Evolutionary conservation across 192 early-diverging fungal genomes (phyloP), one percentile per base, ranked within the genome.

Genomic region (Coemansia sp.): DNA sequence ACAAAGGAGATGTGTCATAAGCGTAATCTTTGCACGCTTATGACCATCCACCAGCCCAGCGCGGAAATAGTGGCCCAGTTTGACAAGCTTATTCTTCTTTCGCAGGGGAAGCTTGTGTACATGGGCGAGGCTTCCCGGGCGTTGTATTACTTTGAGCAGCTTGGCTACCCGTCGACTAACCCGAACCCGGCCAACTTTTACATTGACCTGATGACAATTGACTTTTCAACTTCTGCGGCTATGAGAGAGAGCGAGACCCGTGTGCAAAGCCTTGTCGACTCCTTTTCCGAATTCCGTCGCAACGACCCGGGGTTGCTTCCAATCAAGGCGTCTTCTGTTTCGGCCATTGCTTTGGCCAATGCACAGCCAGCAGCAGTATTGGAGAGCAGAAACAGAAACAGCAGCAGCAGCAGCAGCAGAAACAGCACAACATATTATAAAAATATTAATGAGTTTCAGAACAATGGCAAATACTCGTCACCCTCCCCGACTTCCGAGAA

Each of bases 31-130:
- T 90, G 92, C 38, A 86, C 94, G 6, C 71, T 97, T 16, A 89
- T 93, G 71, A 93, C 91, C 16, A 93, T 97, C 69, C 95, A 97
- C 72, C 94, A 95, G 74, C 95, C 95, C 2, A 85, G 89, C 37
- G 89, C 89, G 22, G 87, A 94, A 68, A 86, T 94, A 56, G 93
- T 90, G 62, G 77, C 81, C 20, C 69, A 88, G 46, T 95, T 96
- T 70, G 92, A 95, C 78, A 86, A 90, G 51, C 79, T 94, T 2
- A 83, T 93, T 22, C 56, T 95, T 20, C 72, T 94, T 9, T 70
- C 88, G 20, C 83, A 78, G 7, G 94, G 94, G 13, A 60, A 79
- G 16, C 70, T 81, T 3, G 76, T 91, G 32, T 92, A 87, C 67
- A 81, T 76, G 62, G 91, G 91, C 11, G 43, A 75, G 0, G 67